Evolutionary conservation across 1,284 basidiomycete genomes (phyloP).

Genomic region (Xanthoconium separans): DNA sequence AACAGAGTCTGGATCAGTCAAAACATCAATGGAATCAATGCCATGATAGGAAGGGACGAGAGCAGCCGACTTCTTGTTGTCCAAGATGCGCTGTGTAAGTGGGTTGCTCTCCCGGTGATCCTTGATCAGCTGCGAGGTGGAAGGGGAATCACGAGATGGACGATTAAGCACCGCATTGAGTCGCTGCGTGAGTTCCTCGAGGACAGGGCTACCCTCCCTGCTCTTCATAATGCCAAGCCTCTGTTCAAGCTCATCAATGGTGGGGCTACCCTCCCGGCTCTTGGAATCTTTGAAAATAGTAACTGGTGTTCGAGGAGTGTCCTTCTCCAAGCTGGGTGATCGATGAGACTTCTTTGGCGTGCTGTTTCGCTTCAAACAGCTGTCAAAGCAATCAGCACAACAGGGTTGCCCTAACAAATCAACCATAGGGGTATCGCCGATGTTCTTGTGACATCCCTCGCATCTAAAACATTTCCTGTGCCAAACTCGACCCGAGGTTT

Average conservation of each 20-base stretch:
- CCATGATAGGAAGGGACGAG: conserved; percentile 4
- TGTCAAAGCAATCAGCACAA: conserved; percentile 75
- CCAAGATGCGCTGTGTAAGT: conserved; percentile 27
- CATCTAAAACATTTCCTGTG: conserved; percentile 79
- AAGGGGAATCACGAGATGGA: conserved; percentile 28
- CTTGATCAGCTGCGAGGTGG: conserved; percentile 5
- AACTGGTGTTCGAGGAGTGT: conserved; percentile 40
- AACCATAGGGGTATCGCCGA: conserved; percentile 72
- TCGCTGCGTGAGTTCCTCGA: conserved; percentile 56
- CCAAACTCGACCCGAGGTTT: conserved; percentile 68
- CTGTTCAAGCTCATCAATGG: conserved; percentile 56
- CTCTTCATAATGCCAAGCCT: conserved; percentile 53
- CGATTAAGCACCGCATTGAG: conserved; percentile 46
- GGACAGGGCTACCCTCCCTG: conserved; percentile 61
- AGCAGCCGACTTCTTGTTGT: conserved; percentile 22
- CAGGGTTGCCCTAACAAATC: conserved; percentile 77
- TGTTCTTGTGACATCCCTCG: conserved; percentile 65
- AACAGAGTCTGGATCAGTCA: conserved; percentile 3
- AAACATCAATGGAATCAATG: conserved; percentile 3
- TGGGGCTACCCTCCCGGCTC: conserved; percentile 50
- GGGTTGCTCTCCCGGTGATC: conserved; percentile 32
- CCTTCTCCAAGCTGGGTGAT: conserved; percentile 28
- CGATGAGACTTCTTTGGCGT: conserved; percentile 40
- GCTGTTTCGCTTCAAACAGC: conserved; percentile 56
- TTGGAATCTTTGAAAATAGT: conserved; percentile 37